Base-by-base conservation (phyloP, 306 rosid species). In the Crataegus laevigata region DNA sequence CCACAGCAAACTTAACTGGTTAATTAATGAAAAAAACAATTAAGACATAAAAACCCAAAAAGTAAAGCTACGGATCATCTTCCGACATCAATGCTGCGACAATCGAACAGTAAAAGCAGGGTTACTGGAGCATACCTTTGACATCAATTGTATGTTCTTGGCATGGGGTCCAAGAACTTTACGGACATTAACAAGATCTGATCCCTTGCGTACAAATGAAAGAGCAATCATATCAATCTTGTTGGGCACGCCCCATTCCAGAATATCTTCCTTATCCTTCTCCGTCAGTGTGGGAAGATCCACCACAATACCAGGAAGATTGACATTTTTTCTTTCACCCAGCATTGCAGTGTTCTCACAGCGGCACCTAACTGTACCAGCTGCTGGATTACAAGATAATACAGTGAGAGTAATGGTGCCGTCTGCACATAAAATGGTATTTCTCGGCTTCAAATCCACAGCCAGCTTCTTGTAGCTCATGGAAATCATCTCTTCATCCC, bases 241-340 rank as follows among this genome's bases (percentile, higher is more conserved):
- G 89, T 93, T 93, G 25, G 98, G 98, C 77, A 93, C 98, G 76
- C 98, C 98, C 97, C 98, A 93, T 66, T 18, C 54, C 73, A 93
- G 90, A 86, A 93, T 93, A 77, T 93, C 98, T 79, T 93, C 97
- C 91, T 85, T 86, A 73, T 93, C 98, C 89, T 93, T 93, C 24
- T 91, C 96, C 17, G 98, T 93, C 38, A 93, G 89, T 52, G 98
- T 93, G 61, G 98, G 98, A 74, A 93, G 98, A 75, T 93, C 98
- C 72, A 93, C 98, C n/a, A 93, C 96, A 61, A 93, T 78, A 78
- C 97, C 97, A 79, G 97, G 98, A 80, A 93, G 98, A 80, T 93
- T 93, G 70, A 93, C 98, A 86, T 93, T 93, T 81, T 93, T 93
- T 71, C 98, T 87, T 87, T 93, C 98, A 57, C 98, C 98, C 77